Base-by-base conservation (phyloP, 108 stramenopile species). In the Chaetoceros tenuissimus region DNA sequence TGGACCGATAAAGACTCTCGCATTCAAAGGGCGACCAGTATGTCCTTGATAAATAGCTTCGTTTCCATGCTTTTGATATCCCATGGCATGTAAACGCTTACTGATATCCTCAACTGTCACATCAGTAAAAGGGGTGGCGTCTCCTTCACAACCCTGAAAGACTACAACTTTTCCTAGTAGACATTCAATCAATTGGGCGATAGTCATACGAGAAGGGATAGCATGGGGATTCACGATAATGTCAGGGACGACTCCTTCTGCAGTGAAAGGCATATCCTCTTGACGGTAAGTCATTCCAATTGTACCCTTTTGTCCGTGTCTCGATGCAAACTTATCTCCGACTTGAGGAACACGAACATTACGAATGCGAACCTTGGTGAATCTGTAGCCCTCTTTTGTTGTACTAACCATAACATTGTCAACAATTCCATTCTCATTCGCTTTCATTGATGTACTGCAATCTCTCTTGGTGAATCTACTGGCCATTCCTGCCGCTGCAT, bases 171-270 rank as follows among this genome's bases (percentile, higher is more conserved):
- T 99, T 24, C 97, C 96, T 19, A 96, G 68, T 22, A 99, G 75
- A 77, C 96, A 96, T 71, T 99, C 99, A 60, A 98, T 94, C 59
- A 99, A 71, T 70, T 98, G 96, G 20, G 95, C 99, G 79, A 99
- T 96, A 48, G 99, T 99, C 99, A 99, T 99, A 61, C 99, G 96
- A 24, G 93, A 94, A 54, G 99, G 99, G 66, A 99, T 95, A 31
- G 97, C 99, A 77, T 99, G 99, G 0, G 99, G 97, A 71, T 99
- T 99, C 31, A 99, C 95, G 82, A 98, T 97, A 62, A 99, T 97
- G 69, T 99, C 99, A 19, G 99, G 99, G 3, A 90, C 85, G 59
- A 98, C 94, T 27, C 99, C 99, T 55, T 97, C 90, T 24, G 79
- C 75, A 3, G 97, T 96, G 66, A 96, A 99, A 8, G 99, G 99